A percentile compares a stretch with the other conserved stretches of the same genome.
Conservation (phyloP, 2,329 filamentous ascomycete genomes). For the Penicillium olsonii region DNA sequence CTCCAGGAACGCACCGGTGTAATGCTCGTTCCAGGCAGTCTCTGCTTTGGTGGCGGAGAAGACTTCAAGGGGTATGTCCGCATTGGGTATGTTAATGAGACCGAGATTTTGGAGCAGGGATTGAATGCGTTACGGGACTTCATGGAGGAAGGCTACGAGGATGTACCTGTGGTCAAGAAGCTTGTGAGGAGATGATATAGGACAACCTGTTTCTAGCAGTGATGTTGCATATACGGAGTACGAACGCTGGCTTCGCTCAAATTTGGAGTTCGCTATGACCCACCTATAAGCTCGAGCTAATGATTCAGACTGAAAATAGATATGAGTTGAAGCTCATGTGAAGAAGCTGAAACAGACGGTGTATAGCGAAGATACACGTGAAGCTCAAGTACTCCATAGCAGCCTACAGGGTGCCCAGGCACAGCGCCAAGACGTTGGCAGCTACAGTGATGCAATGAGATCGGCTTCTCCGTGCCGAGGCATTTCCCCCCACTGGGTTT, state of each 20-base stretch:
- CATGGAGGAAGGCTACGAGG: slow-evolving; percentile 58
- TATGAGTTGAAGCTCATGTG: slow-evolving; percentile 1
- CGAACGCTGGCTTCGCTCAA: too few species aligned
- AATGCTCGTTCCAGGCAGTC: slow-evolving; percentile 71
- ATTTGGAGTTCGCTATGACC: not conserved
- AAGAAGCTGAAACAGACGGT: not conserved
- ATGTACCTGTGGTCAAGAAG: slow-evolving; percentile 43
- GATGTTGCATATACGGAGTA: too few species aligned
- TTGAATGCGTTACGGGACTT: slow-evolving; percentile 59
- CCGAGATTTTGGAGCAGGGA: slow-evolving; percentile 66
- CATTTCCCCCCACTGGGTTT: not conserved
- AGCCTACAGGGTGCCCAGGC: too few species aligned
- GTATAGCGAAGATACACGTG: not conserved
- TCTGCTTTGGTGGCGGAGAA: slow-evolving; percentile 67
- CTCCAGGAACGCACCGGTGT: slow-evolving; percentile 70
- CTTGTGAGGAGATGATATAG: slow-evolving; percentile 6
- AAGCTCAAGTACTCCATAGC: too few species aligned
- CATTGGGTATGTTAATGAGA: slow-evolving; percentile 74
- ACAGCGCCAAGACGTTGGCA: not conserved
- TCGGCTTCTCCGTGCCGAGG: slow-evolving; percentile 12
- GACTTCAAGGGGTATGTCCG: slow-evolving; percentile 76
- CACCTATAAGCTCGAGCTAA: not conserved
- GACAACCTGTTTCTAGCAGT: too few species aligned
- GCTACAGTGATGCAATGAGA: not conserved
- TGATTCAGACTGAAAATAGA: not conserved